phyloP scores from a whole-genome alignment of 768 basidiomycete species.

The Boletus patriciae region DNA sequence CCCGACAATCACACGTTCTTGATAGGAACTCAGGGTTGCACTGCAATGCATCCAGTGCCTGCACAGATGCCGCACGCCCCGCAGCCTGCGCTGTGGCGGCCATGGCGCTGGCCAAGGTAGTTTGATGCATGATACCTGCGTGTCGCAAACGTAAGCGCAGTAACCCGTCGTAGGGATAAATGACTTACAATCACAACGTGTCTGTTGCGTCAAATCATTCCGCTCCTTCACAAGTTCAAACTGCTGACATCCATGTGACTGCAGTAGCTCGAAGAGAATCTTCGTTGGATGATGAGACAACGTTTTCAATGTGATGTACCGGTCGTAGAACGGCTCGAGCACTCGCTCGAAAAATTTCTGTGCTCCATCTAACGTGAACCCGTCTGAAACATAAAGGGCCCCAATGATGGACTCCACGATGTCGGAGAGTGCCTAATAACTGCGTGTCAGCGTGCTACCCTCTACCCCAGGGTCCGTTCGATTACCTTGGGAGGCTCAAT shows the following conservation, averaged over 20 bases:
- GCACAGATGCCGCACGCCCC: conserved; percentile 57
- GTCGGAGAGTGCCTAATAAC: conserved; percentile 68
- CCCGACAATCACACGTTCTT: conserved; percentile 67
- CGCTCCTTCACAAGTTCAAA: conserved; percentile 61
- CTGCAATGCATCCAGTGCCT: conserved; percentile 69
- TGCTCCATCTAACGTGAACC: conserved; percentile 59
- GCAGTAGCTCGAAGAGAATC: conserved; percentile 68
- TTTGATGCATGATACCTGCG: conserved; percentile 67
- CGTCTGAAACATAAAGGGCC: conserved; percentile 76
- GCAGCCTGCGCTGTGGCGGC: conserved; percentile 54
- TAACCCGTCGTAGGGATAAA: conserved; percentile 7
- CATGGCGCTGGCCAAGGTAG: conserved; percentile 57
- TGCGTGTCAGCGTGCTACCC: conserved; percentile 3
- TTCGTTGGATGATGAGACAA: conserved; percentile 78
- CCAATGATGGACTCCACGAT: conserved; percentile 79
- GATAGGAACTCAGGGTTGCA: conserved; percentile 61
- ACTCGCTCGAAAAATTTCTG: conserved; percentile 66
- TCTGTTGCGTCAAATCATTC: conserved; percentile 32
- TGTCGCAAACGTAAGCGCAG: conserved; percentile 16
- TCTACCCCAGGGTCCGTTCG: background rate
- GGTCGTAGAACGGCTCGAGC: conserved; percentile 76
- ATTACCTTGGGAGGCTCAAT: conserved; percentile 75
- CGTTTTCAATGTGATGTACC: conserved; percentile 69
- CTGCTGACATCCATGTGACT: conserved; percentile 67
- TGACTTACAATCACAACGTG: conserved; percentile 54